These are phyloP conservation scores for Pseudogymnoascus sp. DNA, from an alignment of 2,329 filamentous ascomycete genomes.

Conservation along the genomic window DNA sequence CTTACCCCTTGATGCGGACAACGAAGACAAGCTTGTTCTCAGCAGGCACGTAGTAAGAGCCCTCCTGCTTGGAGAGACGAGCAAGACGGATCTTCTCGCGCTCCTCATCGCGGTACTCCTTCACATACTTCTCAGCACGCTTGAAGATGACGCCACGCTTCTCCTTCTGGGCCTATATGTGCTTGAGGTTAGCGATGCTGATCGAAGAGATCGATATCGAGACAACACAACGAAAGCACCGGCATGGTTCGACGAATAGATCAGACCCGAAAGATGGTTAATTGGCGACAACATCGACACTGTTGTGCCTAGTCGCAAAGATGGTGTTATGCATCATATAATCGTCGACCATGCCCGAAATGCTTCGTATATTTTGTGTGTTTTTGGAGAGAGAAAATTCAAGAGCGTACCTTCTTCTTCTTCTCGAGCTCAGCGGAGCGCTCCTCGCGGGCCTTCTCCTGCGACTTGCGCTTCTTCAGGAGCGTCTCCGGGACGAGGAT, in stretches of 20 bases:
- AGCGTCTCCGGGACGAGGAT: slow-evolving; percentile 98
- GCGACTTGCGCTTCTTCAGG: slow-evolving; percentile 99
- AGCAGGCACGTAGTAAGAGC: slow-evolving; percentile 87
- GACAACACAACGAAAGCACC: slow-evolving; percentile 13
- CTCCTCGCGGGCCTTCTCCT: slow-evolving; percentile 97
- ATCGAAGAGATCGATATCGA: slow-evolving; percentile 12
- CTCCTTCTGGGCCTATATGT: slow-evolving; percentile 82
- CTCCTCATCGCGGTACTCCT: slow-evolving; percentile 98
- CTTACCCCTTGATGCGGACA: slow-evolving; percentile 94
- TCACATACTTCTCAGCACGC: slow-evolving; percentile 98
- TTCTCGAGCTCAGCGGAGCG: slow-evolving; percentile 70
- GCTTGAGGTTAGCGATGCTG: slow-evolving; percentile 33
- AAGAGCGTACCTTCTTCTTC: slow-evolving; percentile 67
- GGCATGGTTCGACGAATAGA: slow-evolving; percentile 23
- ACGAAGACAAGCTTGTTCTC: slow-evolving; percentile 97
- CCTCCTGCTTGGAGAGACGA: slow-evolving; percentile 83
- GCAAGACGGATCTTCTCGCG: slow-evolving; percentile 94
- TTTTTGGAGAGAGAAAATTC: slow-evolving; percentile 14
- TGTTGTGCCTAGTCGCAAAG: slow-evolving; percentile 75
- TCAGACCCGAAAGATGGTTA: slow-evolving; percentile 99
- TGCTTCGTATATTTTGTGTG: slow-evolving; percentile 14
- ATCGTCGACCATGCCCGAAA: slow-evolving; percentile 32
- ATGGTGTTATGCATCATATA: slow-evolving; percentile 82
- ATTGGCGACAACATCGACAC: slow-evolving; percentile 95
- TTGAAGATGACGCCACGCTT: slow-evolving; percentile 99